Percentiles rank a stretch among this genome's conserved stretches.
These are phyloP conservation scores for Plasmodium coatneyi DNA, from an alignment of 169 alveolate genomes.

Conservation along the genomic window DNA sequence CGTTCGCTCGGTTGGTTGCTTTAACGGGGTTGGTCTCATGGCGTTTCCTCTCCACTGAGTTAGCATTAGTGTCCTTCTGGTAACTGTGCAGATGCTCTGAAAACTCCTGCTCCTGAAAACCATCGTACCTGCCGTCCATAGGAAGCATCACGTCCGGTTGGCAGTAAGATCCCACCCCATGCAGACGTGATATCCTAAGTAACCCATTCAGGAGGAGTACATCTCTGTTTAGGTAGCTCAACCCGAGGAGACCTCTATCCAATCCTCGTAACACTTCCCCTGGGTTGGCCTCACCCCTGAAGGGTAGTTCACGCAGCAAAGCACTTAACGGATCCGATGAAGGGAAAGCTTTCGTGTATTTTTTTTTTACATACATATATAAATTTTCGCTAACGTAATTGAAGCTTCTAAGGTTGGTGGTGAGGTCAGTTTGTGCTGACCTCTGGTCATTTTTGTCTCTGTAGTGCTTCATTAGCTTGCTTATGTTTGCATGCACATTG, in stretches of 20 bases:
- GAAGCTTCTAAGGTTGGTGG: background rate
- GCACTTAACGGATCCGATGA: background rate
- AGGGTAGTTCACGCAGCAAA: background rate
- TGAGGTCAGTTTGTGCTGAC: background rate
- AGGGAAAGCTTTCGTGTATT: constrained; percentile 8
- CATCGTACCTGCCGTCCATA: background rate
- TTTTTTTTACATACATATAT: constrained; percentile 5
- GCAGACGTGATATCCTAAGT: background rate
- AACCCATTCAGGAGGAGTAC: background rate
- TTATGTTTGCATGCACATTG: constrained; percentile 40
- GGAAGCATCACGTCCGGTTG: background rate
- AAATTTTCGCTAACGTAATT: constrained; percentile 20
- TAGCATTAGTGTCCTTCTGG: background rate
- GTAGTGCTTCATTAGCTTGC: constrained; percentile 26
- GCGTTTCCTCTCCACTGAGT: background rate
- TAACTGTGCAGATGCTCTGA: background rate
- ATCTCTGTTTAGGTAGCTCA: constrained; percentile 10
- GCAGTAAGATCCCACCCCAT: background rate
- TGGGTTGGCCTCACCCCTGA: background rate
- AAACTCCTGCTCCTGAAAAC: background rate
- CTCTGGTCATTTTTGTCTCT: background rate
- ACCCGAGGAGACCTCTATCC: background rate
- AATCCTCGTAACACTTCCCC: background rate
- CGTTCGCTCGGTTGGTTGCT: no score
- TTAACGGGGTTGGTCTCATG: background rate